Base-by-base conservation (phyloP, 2,329 filamentous ascomycete species). In the Colletotrichum agaves region DNA sequence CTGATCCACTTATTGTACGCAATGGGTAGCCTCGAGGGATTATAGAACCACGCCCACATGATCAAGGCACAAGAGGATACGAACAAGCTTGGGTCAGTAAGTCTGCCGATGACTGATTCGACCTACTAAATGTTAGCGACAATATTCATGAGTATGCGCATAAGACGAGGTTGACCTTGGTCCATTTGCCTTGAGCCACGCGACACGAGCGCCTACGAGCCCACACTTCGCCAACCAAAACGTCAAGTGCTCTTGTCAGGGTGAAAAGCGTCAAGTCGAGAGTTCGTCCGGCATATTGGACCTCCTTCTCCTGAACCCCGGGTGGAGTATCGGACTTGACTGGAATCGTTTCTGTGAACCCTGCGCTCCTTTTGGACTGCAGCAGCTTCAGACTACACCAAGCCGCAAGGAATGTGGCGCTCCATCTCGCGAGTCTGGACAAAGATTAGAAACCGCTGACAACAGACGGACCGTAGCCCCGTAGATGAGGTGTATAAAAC, bases 41-140 rank as follows among this genome's bases (percentile, higher is more conserved):
- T 77, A 80, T 95, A 97, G 76, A 97, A 90, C 92, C 92, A 97
- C 17, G 92, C 87, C 91, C 92, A 95, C 93, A 97, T 97, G 72
- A 97, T 90, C 41, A 93, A 80, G 21, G 90, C 91, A 43, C 87
- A 89, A 19, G 92, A 94, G 37, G 85, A 77, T 49, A 91, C 88
- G 77, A 97, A 97, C 17, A 94, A 80, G 5, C 86, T 79, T 4
- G 92, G 87, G 74, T 95, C 91, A n/a, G 88, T 81, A 41, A 88
- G 76, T 10, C 70, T 76, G 23, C 81, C 80, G 69, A 83, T 71
- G 23, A 77, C 63, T 11, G 77, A 74, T 69, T 88, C 84, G 12
- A 81, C 59, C 72, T 73, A 73, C 49, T 74, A 74, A 73, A 74
- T 74, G 58, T 61, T 3, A 67, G 33, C 15, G 12, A 7, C n/a